A percentile compares a stretch with the other conserved stretches of the same genome.
phyloP scores from a whole-genome alignment of 768 basidiomycete species.

The Agaricus blazei region DNA sequence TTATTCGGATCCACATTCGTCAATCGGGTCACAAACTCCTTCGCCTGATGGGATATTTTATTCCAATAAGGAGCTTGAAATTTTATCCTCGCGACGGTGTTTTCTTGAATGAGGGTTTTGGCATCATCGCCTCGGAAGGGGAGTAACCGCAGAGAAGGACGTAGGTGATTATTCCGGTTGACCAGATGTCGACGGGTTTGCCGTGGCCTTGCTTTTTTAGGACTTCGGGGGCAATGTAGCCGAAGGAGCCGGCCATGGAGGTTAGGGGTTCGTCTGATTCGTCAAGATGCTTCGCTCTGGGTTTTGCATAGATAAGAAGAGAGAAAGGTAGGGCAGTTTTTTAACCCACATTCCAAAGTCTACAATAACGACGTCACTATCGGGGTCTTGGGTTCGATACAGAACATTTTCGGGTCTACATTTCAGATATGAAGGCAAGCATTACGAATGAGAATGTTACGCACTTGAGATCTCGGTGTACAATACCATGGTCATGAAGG shows the following conservation, averaged over 20 bases:
- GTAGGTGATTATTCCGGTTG: constrained; percentile 90
- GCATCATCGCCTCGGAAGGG: constrained; percentile 83
- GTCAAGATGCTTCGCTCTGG: constrained; percentile 79
- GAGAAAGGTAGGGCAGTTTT: too few species aligned
- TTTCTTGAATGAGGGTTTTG: constrained; percentile 73
- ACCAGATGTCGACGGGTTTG: constrained; percentile 93
- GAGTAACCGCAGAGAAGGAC: constrained; percentile 93
- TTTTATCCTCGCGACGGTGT: constrained; percentile 76
- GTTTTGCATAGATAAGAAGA: not conserved
- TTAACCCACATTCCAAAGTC: constrained; percentile 87
- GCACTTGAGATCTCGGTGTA: constrained; percentile 94
- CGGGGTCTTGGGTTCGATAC: constrained; percentile 69
- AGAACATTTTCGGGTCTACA: constrained; percentile 92
- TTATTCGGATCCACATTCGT: constrained; percentile 65
- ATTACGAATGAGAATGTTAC: constrained; percentile 14
- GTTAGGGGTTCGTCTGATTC: constrained; percentile 65
- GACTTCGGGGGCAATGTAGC: constrained; percentile 91
- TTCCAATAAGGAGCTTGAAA: constrained; percentile 96
- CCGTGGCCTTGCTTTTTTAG: constrained; percentile 79
- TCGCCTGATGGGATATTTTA: constrained; percentile 81
- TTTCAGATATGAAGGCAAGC: constrained; percentile 2
- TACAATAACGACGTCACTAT: constrained; percentile 89
- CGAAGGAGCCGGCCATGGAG: constrained; percentile 75
- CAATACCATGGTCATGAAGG: constrained; percentile 88
- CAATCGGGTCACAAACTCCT: constrained; percentile 71